phyloP scores from a whole-genome alignment of 169 alveolate genomes.

The Eimeria maxima region DNA sequence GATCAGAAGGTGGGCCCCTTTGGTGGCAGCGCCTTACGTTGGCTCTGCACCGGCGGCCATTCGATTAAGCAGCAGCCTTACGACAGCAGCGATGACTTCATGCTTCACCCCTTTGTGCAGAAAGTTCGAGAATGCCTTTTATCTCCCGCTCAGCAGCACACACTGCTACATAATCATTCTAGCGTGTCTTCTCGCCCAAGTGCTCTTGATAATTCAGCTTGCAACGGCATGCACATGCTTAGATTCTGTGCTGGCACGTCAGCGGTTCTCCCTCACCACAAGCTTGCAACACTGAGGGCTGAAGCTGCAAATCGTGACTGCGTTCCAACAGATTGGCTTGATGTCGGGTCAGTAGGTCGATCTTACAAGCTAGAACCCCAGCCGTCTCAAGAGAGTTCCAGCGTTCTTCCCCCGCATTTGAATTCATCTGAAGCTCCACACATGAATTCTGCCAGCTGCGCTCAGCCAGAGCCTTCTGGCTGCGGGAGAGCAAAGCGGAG shows the following conservation, averaged over 20 bases:
- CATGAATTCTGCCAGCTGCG: neutral
- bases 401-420: neutral
- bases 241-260: constrained; percentile 75
- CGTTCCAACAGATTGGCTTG: constrained; percentile 75
- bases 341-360: constrained; percentile 22
- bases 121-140: constrained; percentile 69
- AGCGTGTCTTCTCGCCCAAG: neutral
- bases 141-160: constrained; percentile 45
- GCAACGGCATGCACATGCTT: constrained; percentile 36
- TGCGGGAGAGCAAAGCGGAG: neutral
- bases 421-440: constrained; percentile 20
- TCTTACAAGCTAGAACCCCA: constrained; percentile 62
- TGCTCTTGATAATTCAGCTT: neutral
- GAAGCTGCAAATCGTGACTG: constrained; percentile 62
- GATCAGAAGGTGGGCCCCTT: constrained; percentile 18
- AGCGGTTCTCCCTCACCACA: constrained; percentile 72
- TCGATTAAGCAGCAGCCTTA: constrained; percentile 73
- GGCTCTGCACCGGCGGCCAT: constrained; percentile 48
- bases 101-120: constrained; percentile 67
- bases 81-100: constrained; percentile 76
- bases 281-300: constrained; percentile 71
- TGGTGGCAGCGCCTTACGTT: neutral
- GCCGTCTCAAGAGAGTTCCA: constrained; percentile 16
- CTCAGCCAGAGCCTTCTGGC: neutral
- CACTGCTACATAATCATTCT: constrained; percentile 2